Evolutionary conservation across 2,329 filamentous ascomycete species (phyloP), one percentile per base, ranked within the genome.

Genomic region (Aspergillus tamarii): DNA sequence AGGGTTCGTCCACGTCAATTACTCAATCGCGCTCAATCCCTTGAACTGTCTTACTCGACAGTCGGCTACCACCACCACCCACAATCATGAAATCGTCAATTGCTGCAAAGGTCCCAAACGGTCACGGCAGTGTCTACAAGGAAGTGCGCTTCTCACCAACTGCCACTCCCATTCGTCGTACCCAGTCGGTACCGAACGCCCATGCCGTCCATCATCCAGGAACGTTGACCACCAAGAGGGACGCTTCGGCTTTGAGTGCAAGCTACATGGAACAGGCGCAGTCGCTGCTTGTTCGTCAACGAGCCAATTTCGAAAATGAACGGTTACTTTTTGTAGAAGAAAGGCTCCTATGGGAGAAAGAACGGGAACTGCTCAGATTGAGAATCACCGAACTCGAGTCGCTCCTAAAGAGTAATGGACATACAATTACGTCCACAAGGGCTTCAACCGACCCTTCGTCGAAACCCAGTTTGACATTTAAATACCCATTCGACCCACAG

Each of bases 331-430:
- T 83, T 62, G 74, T 76, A 3, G 74, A 80, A 46, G 81, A 83
- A 64, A 72, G 81, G 57, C 77, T 69, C 61, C 64, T 82, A 36
- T 83, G 81, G 81, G 76, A 79, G 26, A 77, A 77, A 54, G 81
- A 83, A 69, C 72, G 80, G 43, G 67, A 68, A n/a, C 65, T 82
- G 43, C 68, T 83, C 36, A 78, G 74, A 66, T 69, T 75, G 34
- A 77, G 76, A 58, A 83, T 83, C 58, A 67, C 71, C 9, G 77
- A 82, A 63, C 64, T 83, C 46, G 80, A 83, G 67, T 69, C 70
- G 19, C 66, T 71, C 46, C 53, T 78, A 53, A 75, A 72, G 60
- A 69, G 53, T 12, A 64, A 64, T 53, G 67, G 61, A 32, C 57
- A 48, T 52, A 23, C 65, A 12, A 59, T 64, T 39, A 43, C 58